Evolutionary conservation across 768 basidiomycete species (phyloP).

Genomic region (Boletus huronensis): DNA sequence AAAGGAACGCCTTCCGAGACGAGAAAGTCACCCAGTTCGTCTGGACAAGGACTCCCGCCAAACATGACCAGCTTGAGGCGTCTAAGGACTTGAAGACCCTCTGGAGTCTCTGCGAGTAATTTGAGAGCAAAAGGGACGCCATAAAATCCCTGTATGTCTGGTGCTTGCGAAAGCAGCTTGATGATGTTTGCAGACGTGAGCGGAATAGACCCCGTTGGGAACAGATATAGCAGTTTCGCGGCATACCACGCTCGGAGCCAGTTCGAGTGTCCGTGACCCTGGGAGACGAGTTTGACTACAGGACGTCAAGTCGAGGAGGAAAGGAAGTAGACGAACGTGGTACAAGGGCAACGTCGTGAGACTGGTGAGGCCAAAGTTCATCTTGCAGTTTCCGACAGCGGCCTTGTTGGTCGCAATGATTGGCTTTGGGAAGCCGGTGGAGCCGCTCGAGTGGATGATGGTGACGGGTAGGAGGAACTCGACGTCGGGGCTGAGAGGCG

Average conservation of each 20-base stretch:
- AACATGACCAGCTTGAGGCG: slow-evolving; percentile 48
- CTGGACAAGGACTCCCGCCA: slow-evolving; percentile 51
- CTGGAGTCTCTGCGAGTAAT: slow-evolving; percentile 45
- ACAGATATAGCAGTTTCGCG: slow-evolving; percentile 40
- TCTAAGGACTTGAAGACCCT: slow-evolving; percentile 41
- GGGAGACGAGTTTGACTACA: background rate
- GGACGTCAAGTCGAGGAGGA: background rate
- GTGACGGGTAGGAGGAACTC: slow-evolving; percentile 21
- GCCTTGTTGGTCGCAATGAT: slow-evolving; percentile 37
- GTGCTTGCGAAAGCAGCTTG: slow-evolving; percentile 34
- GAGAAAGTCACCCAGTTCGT: slow-evolving; percentile 51
- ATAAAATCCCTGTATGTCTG: slow-evolving; percentile 31
- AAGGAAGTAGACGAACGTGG: slow-evolving; percentile 23
- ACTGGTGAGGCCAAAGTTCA: slow-evolving; percentile 26
- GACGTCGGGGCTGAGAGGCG: slow-evolving; percentile 17
- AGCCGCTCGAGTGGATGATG: slow-evolving; percentile 29
- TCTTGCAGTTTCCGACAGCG: slow-evolving; percentile 34
- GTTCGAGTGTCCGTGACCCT: slow-evolving; percentile 25
- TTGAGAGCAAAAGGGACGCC: slow-evolving; percentile 40
- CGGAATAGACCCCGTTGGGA: slow-evolving; percentile 40
- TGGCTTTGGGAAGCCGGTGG: slow-evolving; percentile 49
- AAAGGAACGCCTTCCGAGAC: slow-evolving; percentile 47
- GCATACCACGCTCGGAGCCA: slow-evolving; percentile 44
- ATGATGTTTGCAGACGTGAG: slow-evolving; percentile 46
- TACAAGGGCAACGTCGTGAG: slow-evolving; percentile 32